Conservation (phyloP, 108 stramenopile species). For the Pseudonitzschia delicatissima region DNA sequence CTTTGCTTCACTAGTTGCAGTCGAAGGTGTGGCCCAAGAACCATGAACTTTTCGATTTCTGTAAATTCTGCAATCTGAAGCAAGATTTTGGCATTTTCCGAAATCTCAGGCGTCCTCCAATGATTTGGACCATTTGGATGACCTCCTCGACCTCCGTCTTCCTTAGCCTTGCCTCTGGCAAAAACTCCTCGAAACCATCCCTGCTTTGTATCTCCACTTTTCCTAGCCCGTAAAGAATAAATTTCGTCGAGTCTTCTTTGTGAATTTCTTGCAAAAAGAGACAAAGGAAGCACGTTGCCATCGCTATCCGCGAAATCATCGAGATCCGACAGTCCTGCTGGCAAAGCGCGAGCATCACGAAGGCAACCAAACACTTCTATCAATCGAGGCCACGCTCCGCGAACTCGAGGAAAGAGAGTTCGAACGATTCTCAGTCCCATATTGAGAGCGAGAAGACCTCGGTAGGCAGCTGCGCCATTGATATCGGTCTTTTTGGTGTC, state of each 20-base stretch:
- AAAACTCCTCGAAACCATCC: conserved; percentile 43
- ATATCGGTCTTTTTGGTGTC: conserved; percentile 35
- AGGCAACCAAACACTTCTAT: conserved; percentile 70
- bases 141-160: conserved; percentile 22
- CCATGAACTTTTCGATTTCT: conserved; percentile 65
- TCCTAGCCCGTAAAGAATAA: conserved; percentile 26
- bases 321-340: conserved; percentile 63
- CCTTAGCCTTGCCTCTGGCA: conserved; percentile 25
- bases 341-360: conserved; percentile 69
- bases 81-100: conserved; percentile 42
- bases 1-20: conserved; percentile 45
- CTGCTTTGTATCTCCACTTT: conserved; percentile 23
- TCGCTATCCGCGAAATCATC: conserved; percentile 87
- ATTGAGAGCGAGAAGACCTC: conserved; percentile 70
- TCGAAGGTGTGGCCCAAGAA: conserved; percentile 39
- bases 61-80: conserved; percentile 41
- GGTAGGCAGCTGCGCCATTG: conserved; percentile 67
- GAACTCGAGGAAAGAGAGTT: conserved; percentile 42
- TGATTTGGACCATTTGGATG: too few relatives aligned
- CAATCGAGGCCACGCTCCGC: conserved; percentile 58
- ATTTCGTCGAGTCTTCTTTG: conserved; percentile 51
- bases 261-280: conserved; percentile 55
- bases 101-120: conserved; percentile 28
- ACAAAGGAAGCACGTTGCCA: conserved; percentile 67
- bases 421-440: conserved; percentile 67